These are phyloP conservation scores for Zopfochytrium polystomum DNA, from an alignment of 371 early-diverging fungal genomes.

Conservation along the genomic window DNA sequence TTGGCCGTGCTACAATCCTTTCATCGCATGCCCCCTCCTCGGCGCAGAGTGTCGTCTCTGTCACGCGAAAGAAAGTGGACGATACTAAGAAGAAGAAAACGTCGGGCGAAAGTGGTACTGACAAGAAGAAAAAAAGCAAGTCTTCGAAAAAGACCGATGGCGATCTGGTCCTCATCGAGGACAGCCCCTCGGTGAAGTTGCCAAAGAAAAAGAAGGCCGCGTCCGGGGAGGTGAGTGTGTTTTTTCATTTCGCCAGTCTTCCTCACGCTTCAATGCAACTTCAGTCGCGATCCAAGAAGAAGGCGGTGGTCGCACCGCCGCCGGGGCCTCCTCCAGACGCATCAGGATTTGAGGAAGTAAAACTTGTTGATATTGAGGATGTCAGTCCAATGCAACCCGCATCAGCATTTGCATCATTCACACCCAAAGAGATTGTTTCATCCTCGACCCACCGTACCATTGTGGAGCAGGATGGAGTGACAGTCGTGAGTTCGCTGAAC, in stretches of 20 bases:
- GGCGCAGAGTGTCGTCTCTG: constrained; percentile 14
- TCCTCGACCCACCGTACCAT: constrained; percentile 9
- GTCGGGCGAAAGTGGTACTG: constrained; percentile 16
- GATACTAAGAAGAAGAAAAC: constrained; percentile 47
- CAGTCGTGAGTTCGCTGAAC: constrained; percentile 6
- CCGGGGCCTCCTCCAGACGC: background rate
- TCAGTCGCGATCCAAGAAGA: too few relatives aligned
- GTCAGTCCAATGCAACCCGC: background rate
- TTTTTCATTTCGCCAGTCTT: too few relatives aligned
- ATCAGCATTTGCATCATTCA: constrained; percentile 3
- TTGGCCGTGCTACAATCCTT: constrained; percentile 14
- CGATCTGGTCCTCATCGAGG: background rate
- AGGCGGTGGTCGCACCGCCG: background rate
- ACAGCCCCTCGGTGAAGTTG: background rate
- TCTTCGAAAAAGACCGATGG: background rate
- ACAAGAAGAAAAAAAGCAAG: constrained; percentile 20
- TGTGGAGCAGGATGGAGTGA: constrained; percentile 11
- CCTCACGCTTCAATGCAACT: too few relatives aligned
- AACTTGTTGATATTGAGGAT: background rate
- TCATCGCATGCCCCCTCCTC: constrained; percentile 7
- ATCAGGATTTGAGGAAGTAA: constrained; percentile 2
- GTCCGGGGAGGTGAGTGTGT: constrained; percentile 1
- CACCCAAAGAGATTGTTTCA: constrained; percentile 8
- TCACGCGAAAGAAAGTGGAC: constrained; percentile 44
- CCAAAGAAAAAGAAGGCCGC: constrained; percentile 18